Base-by-base conservation (phyloP, 1,139 yeast species). In the Arxiozyma telluris region DNA sequence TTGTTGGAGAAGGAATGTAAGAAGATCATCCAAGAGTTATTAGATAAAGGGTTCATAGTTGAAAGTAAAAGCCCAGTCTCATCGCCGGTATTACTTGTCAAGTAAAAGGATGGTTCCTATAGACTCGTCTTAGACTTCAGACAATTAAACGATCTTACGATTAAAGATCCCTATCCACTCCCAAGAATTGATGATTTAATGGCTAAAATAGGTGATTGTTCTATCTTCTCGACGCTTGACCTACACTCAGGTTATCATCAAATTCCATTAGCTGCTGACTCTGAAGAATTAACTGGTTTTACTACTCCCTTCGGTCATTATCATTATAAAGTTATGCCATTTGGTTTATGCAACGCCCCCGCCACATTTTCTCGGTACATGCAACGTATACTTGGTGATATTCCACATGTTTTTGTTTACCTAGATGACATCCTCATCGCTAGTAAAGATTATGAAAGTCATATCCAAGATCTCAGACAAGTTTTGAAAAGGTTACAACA, bases 391-490 rank as follows among this genome's bases (percentile, higher is more conserved):
- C 51, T 59, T 34, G 41, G 56, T 42, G 57, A 51, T 8, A 38
- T 52, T 34, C 49, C 54, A n/a, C 61, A 58, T 52, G 61, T 59
- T 9, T 48, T 51, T 8, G 61, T 59, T 4, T 67, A 67, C 53
- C 51, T 67, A 18, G 71, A 65, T 52, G 70, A 67, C 53, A 59
- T 69, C 18, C 44, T 67, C 20, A 59, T 65, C 15, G 27, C 21
- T 8, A 34, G 12, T 45, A 42, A 17, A 43, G 48, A 41, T 50
- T 48, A n/a, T 5, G 30, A 25, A 25, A 6, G 8, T 6, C 30
- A 25, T 25, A 5, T 25, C 5, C 30, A 25, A 25, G 8, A 25
- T 25, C 8, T 25, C 5, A 5, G 30, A 8, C 8, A 5, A 8
- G 30, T 25, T 6, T 25, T 25, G 8, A 25, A 5, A 25, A 25